Evolutionary conservation across 257 asterid genomes (phyloP).

Genomic region (Petrea volubilis): DNA sequence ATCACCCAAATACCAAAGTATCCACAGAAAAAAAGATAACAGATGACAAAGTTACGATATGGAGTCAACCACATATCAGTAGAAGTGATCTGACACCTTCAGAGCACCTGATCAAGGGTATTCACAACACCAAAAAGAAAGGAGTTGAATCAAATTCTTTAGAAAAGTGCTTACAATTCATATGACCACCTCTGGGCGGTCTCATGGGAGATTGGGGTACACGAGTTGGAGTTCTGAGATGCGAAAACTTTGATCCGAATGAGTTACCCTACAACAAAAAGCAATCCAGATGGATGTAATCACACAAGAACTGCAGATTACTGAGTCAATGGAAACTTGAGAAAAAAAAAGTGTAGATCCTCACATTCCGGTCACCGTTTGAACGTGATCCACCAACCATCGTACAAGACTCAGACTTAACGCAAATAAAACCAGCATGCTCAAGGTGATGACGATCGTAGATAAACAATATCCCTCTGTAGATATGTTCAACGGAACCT

Average conservation of each 20-base stretch:
- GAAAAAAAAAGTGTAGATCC: conserved; percentile 25
- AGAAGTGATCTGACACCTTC: neutral
- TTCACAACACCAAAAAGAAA: neutral
- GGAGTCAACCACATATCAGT: neutral
- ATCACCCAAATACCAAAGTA: conserved; percentile 4
- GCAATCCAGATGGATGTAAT: conserved; percentile 20
- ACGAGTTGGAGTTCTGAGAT: conserved; percentile 70
- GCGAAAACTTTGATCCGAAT: conserved; percentile 52
- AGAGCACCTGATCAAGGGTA: neutral
- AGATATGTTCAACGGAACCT: conserved; percentile 94
- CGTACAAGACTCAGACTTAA: conserved; percentile 80
- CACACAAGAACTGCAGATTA: conserved; percentile 14
- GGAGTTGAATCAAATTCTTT: neutral
- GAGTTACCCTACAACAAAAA: conserved; percentile 55
- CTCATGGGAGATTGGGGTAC: conserved; percentile 82
- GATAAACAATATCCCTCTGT: conserved; percentile 71
- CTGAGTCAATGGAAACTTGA: conserved; percentile 4
- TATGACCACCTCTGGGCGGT: conserved; percentile 81
- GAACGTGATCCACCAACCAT: conserved; percentile 93
- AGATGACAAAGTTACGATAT: neutral
- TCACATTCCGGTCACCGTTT: conserved; percentile 77
- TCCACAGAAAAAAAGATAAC: neutral
- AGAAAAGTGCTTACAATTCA: conserved; percentile 48
- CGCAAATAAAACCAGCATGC: conserved; percentile 97
- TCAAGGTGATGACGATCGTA: conserved; percentile 94